Conservation (phyloP, 352 stramenopile genomes). For the Pythium volutum region DNA sequence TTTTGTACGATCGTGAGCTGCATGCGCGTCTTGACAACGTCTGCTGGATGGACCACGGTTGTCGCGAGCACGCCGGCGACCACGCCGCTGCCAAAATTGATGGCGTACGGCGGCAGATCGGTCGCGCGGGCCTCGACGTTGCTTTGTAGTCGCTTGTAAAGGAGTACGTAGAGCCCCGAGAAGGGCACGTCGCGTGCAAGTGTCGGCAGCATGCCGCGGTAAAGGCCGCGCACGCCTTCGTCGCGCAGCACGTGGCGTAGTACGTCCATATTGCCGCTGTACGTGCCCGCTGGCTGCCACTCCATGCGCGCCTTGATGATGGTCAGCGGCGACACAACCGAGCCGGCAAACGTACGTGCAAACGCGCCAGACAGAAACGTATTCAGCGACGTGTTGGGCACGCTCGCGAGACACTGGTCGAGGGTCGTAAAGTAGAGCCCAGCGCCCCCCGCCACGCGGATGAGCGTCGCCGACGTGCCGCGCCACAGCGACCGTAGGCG, state of each 20-base stretch:
- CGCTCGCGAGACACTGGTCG: conserved; percentile 57
- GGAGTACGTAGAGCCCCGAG: conserved; percentile 84
- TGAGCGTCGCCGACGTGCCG: conserved; percentile 74
- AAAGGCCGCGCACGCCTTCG: conserved; percentile 74
- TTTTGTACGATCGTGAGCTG: conserved; percentile 69
- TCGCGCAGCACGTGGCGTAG: conserved; percentile 60
- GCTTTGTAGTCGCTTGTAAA: conserved; percentile 75
- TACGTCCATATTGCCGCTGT: conserved; percentile 58
- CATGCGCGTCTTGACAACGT: conserved; percentile 90
- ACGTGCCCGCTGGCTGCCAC: conserved; percentile 62
- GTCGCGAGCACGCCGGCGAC: conserved; percentile 74
- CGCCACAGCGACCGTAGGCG: conserved; percentile 76
- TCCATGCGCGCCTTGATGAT: conserved; percentile 88
- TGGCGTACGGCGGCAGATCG: conserved; percentile 44
- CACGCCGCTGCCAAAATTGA: conserved; percentile 81
- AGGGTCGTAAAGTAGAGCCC: conserved; percentile 85
- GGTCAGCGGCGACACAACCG: conserved; percentile 81
- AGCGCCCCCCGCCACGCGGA: conserved; percentile 75
- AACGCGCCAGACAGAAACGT: conserved; percentile 82
- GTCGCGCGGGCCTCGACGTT: conserved; percentile 40
- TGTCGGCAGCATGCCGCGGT: conserved; percentile 82
- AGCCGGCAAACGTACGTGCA: conserved; percentile 79
- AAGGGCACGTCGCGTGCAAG: conserved; percentile 87
- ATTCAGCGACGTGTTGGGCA: conserved; percentile 56
- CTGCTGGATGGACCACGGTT: conserved; percentile 78